Evolutionary conservation across 495 filamentous ascomycete genomes (phyloP).

Genomic region (Penicillium fimorum): DNA sequence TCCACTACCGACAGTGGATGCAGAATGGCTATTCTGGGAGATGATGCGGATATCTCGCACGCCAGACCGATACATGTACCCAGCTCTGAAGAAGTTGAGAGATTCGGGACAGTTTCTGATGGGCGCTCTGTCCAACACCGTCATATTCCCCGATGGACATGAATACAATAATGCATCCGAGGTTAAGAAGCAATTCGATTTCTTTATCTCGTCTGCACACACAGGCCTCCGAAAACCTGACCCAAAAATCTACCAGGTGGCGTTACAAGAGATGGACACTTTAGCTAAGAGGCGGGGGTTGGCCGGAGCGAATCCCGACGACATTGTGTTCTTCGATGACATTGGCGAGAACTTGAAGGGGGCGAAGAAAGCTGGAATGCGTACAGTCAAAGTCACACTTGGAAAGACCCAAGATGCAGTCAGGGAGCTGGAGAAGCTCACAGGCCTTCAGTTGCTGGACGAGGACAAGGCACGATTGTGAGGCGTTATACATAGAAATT

Average conservation of each 20-base stretch:
- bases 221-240: constrained; percentile 88
- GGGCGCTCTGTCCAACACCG: constrained; percentile 84
- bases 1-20: constrained; percentile 71
- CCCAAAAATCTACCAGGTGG: constrained; percentile 71
- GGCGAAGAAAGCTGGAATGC: constrained; percentile 71
- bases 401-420: constrained; percentile 77
- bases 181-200: constrained; percentile 65
- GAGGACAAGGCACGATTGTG: constrained; percentile 41
- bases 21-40: constrained; percentile 77
- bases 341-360: constrained; percentile 91
- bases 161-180: constrained; percentile 51
- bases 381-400: constrained; percentile 78
- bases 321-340: constrained; percentile 90
- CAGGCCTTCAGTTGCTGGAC: constrained; percentile 55
- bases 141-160: constrained; percentile 72
- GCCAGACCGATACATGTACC: constrained; percentile 84
- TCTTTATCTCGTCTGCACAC: constrained; percentile 81
- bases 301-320: constrained; percentile 56
- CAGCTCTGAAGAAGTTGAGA: constrained; percentile 69
- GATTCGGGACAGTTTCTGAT: constrained; percentile 65
- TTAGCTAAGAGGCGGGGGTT: constrained; percentile 55
- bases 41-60: constrained; percentile 79
- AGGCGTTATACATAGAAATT: constrained; percentile 6
- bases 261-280: constrained; percentile 61
- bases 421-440: constrained; percentile 60